phyloP scores from a whole-genome alignment of 441 rosid species.

The Mallotus repandus region DNA sequence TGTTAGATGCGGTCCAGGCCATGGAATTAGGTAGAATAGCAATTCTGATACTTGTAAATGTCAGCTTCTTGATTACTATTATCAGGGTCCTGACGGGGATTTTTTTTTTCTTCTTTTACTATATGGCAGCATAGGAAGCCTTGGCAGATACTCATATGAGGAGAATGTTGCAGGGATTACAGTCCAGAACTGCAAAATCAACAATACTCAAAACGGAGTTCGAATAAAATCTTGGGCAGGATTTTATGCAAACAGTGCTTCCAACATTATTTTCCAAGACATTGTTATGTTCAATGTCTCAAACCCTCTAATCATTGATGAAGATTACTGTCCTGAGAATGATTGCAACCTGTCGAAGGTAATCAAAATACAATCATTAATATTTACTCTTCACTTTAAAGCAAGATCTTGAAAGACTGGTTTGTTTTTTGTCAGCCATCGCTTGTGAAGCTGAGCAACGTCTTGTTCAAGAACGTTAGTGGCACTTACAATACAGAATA shows the following conservation, averaged over 20 bases:
- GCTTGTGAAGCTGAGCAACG: conserved; percentile 39
- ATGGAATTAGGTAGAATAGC: conserved; percentile 52
- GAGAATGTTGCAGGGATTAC: conserved; percentile 31
- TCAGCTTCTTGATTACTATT: background rate
- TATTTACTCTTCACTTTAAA: no score
- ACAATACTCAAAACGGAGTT: conserved; percentile 46
- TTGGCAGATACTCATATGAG: conserved; percentile 37
- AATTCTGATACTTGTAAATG: background rate
- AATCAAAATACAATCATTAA: background rate
- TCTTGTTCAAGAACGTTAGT: conserved; percentile 38
- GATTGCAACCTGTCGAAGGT: conserved; percentile 35
- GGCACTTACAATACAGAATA: conserved; percentile 46
- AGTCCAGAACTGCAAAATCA: conserved; percentile 43
- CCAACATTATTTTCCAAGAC: conserved; percentile 37
- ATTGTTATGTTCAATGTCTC: conserved; percentile 50
- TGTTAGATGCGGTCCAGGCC: conserved; percentile 58
- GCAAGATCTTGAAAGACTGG: no score
- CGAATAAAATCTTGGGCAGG: conserved; percentile 56
- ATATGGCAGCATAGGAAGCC: conserved; percentile 41
- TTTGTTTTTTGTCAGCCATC: conserved; percentile 20
- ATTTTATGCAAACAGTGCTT: conserved; percentile 39
- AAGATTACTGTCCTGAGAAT: conserved; percentile 47
- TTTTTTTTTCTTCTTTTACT: background rate
- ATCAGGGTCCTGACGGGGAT: no score
- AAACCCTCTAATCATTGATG: conserved; percentile 57